These are phyloP conservation scores for Anisodus tanguticus DNA, from an alignment of 257 asterid genomes.

Conservation along the genomic window DNA sequence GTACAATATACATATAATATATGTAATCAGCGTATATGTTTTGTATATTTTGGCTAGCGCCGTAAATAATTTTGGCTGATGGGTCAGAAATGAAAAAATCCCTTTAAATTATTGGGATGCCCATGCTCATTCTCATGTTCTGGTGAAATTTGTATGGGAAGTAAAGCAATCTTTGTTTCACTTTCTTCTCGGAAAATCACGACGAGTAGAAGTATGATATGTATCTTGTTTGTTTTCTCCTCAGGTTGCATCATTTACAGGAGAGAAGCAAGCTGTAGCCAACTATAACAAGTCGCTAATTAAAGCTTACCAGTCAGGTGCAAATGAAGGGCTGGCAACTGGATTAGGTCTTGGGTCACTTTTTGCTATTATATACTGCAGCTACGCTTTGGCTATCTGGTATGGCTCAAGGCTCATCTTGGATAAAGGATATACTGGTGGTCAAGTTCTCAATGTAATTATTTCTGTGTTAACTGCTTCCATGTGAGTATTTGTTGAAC, in stretches of 20 bases:
- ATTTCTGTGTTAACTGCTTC: slow-evolving; percentile 71
- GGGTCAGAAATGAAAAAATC: no score
- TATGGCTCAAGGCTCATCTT: slow-evolving; percentile 66
- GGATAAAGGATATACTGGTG: slow-evolving; percentile 64
- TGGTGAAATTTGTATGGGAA: background rate
- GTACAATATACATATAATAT: no score
- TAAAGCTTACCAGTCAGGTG: slow-evolving; percentile 68
- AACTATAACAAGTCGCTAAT: slow-evolving; percentile 59
- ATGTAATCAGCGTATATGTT: no score
- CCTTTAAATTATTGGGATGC: background rate
- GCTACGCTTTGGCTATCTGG: slow-evolving; percentile 88
- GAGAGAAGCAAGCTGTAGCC: slow-evolving; percentile 72
- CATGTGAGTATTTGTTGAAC: slow-evolving; percentile 54
- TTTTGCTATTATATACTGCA: slow-evolving; percentile 65
- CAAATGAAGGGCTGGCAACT: slow-evolving; percentile 67
- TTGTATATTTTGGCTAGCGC: no score
- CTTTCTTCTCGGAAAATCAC: slow-evolving; percentile 5
- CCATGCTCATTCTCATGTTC: slow-evolving; percentile 16
- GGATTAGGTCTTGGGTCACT: slow-evolving; percentile 77
- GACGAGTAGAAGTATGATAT: background rate
- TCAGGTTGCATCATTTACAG: slow-evolving; percentile 82
- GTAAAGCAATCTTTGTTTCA: background rate
- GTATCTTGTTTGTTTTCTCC: slow-evolving; percentile 22
- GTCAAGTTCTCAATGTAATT: slow-evolving; percentile 62
- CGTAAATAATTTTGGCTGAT: no score